phyloP scores from a whole-genome alignment of 345 rosid genomes.

The Ricinus communis region DNA sequence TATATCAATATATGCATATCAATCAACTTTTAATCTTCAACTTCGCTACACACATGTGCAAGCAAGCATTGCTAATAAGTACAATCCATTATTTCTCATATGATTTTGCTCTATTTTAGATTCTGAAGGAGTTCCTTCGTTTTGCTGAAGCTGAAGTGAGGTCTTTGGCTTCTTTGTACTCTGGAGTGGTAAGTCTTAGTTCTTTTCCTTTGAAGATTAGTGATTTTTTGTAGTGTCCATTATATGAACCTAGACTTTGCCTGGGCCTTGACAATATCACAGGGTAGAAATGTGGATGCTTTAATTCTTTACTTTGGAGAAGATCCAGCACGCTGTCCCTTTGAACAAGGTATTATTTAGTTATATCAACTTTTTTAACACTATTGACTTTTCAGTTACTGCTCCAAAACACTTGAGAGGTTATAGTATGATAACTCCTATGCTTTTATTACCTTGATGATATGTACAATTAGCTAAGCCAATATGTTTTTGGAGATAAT shows the following conservation, averaged over 20 bases:
- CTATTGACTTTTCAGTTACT: not conserved
- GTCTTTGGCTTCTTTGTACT: conserved; percentile 73
- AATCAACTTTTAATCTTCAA: not conserved
- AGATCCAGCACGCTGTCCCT: conserved; percentile 89
- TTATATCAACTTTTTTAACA: not conserved
- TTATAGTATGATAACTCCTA: not conserved
- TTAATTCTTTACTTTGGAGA: conserved; percentile 92
- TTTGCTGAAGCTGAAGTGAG: conserved; percentile 86
- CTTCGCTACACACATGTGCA: not conserved
- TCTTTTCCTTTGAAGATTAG: not conserved
- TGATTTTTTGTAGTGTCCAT: conserved; percentile 8
- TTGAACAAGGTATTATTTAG: conserved; percentile 70
- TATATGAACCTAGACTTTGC: not conserved
- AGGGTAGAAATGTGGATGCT: conserved; percentile 89
- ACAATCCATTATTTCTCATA: not conserved
- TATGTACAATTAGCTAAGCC: not conserved
- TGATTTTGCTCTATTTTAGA: conserved; percentile 35
- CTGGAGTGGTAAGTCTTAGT: conserved; percentile 66
- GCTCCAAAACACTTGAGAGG: not conserved
- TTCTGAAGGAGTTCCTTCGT: conserved; percentile 68
- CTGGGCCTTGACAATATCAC: conserved; percentile 18
- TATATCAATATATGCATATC: not conserved
- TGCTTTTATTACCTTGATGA: not conserved
- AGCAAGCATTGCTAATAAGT: too few relatives aligned
- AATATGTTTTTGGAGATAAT: not conserved